These are phyloP conservation scores for Raphanus sativus DNA, from an alignment of 345 rosid genomes.

Conservation along the genomic window DNA sequence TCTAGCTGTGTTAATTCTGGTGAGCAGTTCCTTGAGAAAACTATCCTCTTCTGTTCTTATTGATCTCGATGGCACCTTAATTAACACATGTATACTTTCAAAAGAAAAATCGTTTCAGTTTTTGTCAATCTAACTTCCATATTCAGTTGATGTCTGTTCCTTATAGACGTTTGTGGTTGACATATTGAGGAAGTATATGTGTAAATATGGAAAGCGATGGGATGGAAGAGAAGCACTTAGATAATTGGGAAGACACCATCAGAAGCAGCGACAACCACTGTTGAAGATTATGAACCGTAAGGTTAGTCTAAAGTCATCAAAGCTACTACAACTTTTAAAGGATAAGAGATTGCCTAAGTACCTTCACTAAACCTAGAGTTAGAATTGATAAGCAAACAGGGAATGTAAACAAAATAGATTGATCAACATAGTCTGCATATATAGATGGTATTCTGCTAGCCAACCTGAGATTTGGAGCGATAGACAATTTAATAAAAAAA, in stretches of 20 bases:
- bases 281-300: conserved; percentile 76
- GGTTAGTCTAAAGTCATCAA: no score
- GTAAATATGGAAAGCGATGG: conserved; percentile 83
- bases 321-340: no score
- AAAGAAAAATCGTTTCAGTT: no score
- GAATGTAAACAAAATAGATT: no score
- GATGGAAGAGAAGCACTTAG: conserved; percentile 73
- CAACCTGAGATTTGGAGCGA: no score
- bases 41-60: conserved; percentile 58
- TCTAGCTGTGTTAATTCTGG: conserved; percentile 31
- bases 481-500: no score
- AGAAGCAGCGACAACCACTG: conserved; percentile 75
- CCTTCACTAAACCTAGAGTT: no score
- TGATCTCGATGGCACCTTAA: conserved; percentile 79
- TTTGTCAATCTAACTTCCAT: no score
- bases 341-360: no score
- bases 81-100: conserved; percentile 47
- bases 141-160: neutral
- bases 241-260: conserved; percentile 65
- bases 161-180: conserved; percentile 66
- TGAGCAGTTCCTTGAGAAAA: conserved; percentile 43
- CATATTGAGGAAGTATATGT: conserved; percentile 56
- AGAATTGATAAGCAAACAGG: no score
- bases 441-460: no score
- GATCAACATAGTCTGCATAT: no score